Base-by-base conservation (phyloP, 768 basidiomycete species). In the Dictyophora rubrovolvata region DNA sequence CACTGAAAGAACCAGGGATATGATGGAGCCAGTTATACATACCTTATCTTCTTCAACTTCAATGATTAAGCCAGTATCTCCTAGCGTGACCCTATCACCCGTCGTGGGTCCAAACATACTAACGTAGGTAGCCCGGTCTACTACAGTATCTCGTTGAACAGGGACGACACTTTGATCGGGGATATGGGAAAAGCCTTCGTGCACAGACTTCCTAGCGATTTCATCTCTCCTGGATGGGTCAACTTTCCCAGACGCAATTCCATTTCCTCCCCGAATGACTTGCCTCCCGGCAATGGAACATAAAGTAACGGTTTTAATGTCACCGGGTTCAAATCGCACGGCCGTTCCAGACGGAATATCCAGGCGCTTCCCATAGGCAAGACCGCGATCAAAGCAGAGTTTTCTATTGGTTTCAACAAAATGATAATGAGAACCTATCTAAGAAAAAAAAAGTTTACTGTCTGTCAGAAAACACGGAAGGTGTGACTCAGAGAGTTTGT, bases 331-430 rank as follows among this genome's bases (percentile, higher is more conserved):
- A 69, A 99, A 98, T 34, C 96, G 84, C 5, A 96, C 89, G 6
- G 96, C 94, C 0, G 93, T 98, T 6, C 96, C 95, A 0, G 96
- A 85, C 0, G 95, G 74, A 55, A 98, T 96, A 69, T 99, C 93
- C 7, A 99, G 82, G 12, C 89, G 82, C 66, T 83, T 92, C 6
- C 87, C 88, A 62, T 93, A 87, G 0, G 93, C 83, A 60, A 82
- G 77, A 5, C 70, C 72, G 23, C 96, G 85, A 72, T 98, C 93
- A 64, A 98, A 98, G 12, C 76, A 74, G 9, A 98, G 79, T 0
- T 78, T 74, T 4, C 80, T 71, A 73, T 98, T 99, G 1, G 89
- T 87, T 74, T 97, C 95, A 62, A 88, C 78, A 71, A 99, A 96
- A 61, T 87, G 90, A 71, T 94, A 98, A 68, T 97, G 93, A 0